Evolutionary conservation across 371 early-diverging fungal species (phyloP).

Genomic region (Choanephora cucurbitarum): DNA sequence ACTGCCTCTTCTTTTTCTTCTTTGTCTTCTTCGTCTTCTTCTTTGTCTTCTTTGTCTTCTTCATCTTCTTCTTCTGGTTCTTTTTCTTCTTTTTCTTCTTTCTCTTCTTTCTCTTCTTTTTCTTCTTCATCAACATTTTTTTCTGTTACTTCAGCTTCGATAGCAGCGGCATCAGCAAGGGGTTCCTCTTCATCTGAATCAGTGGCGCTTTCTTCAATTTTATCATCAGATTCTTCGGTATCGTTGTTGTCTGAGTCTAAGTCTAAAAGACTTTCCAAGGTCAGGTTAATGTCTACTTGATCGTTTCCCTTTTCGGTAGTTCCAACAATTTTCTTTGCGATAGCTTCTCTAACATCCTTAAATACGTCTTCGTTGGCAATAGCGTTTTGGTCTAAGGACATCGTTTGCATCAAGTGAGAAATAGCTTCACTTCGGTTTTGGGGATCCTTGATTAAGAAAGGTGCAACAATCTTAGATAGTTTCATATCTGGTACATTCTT

Average conservation of each 20-base stretch:
- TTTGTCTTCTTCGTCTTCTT: background rate
- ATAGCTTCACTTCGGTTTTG: background rate
- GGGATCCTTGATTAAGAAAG: background rate
- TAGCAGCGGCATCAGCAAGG: background rate
- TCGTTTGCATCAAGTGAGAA: background rate
- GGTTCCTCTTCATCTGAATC: background rate
- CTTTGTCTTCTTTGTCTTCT: background rate
- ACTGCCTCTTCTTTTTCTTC: background rate
- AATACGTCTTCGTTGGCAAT: background rate
- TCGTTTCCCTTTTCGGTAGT: background rate
- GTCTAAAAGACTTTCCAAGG: background rate
- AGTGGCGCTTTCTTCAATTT: background rate
- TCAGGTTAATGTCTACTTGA: background rate
- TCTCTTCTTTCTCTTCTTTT: no score
- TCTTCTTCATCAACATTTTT: background rate
- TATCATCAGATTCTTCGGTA: background rate
- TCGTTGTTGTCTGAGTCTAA: background rate
- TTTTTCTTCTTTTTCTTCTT: no score
- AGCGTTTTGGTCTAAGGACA: background rate
- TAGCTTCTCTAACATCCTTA: background rate
- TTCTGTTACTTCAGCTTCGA: background rate
- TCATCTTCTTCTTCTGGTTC: background rate
- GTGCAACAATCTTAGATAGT: background rate
- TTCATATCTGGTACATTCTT: background rate
- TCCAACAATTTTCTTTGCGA: background rate